Conservation (phyloP, 306 rosid species). For the Vigna trinervia region DNA sequence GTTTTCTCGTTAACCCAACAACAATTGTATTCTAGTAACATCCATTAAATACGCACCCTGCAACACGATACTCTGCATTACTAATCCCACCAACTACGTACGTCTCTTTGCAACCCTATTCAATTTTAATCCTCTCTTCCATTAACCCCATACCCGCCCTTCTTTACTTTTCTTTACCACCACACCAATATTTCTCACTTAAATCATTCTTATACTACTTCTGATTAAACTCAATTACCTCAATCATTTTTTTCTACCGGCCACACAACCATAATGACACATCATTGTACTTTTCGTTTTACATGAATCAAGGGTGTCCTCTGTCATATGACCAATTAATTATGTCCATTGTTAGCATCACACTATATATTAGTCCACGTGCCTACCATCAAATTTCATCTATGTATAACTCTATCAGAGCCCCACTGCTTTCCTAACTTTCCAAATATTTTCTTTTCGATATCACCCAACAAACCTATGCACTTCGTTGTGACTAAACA, state of each 20-base stretch:
- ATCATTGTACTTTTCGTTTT: conserved; percentile 53
- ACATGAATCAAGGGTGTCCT: conserved; percentile 49
- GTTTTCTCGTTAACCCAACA: neutral
- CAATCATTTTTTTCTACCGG: conserved; percentile 36
- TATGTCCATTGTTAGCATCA: conserved; percentile 41
- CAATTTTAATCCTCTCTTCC: conserved; percentile 34
- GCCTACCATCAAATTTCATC: conserved; percentile 19
- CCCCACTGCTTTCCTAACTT: conserved; percentile 28
- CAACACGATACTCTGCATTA: conserved; percentile 3
- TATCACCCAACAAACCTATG: neutral
- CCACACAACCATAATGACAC: conserved; percentile 35
- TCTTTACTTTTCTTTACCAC: conserved; percentile 11
- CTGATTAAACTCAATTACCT: conserved; percentile 21
- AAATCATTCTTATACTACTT: neutral
- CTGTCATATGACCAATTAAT: conserved; percentile 36
- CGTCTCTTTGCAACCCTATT: conserved; percentile 20
- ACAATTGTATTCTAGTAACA: too few relatives aligned
- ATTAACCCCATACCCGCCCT: conserved; percentile 32
- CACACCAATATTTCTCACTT: neutral
- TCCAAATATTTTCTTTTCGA: neutral
- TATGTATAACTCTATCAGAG: conserved; percentile 17
- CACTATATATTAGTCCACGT: conserved; percentile 25
- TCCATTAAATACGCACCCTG: conserved; percentile 40
- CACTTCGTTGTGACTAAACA: conserved; percentile 3
- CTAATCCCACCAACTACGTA: conserved; percentile 47